Conservation (phyloP, 345 rosid species). For the Dovyalis caffra region DNA sequence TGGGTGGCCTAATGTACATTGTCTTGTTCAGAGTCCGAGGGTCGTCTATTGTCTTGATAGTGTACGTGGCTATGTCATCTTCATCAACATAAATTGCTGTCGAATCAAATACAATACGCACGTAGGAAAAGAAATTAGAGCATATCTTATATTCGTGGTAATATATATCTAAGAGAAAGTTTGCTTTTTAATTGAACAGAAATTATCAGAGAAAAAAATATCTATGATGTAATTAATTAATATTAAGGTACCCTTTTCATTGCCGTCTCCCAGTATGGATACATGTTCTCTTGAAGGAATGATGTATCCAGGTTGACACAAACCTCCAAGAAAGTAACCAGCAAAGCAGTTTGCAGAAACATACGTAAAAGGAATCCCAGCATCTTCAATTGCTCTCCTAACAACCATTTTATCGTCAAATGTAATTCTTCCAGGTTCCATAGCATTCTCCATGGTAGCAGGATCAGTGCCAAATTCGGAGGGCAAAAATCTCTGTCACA, state of each 20-base stretch:
- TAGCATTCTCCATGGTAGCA: conserved; percentile 45
- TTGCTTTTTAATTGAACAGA: not conserved
- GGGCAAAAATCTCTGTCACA: conserved; percentile 49
- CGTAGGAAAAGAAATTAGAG: not conserved
- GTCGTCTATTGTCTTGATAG: conserved; percentile 38
- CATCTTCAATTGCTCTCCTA: conserved; percentile 47
- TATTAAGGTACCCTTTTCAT: conserved; percentile 30
- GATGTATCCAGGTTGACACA: conserved; percentile 50
- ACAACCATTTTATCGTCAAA: conserved; percentile 63
- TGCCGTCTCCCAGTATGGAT: conserved; percentile 42
- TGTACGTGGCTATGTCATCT: conserved; percentile 54
- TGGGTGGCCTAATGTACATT: conserved; percentile 41
- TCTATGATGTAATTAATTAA: too few relatives aligned
- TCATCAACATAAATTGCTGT: conserved; percentile 55
- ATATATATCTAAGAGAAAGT: too few relatives aligned
- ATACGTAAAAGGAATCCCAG: conserved; percentile 45
- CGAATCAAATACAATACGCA: not conserved
- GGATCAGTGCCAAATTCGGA: conserved; percentile 63
- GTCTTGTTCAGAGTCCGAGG: conserved; percentile 54
- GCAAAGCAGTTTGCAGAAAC: conserved; percentile 63
- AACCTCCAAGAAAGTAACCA: conserved; percentile 51
- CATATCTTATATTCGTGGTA: too few relatives aligned
- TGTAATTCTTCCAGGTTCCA: conserved; percentile 53
- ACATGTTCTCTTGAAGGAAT: conserved; percentile 51
- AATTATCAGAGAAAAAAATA: not conserved